Base-by-base conservation (phyloP, 2,329 filamentous ascomycete genomes). In the Aureobasidium sp. region DNA sequence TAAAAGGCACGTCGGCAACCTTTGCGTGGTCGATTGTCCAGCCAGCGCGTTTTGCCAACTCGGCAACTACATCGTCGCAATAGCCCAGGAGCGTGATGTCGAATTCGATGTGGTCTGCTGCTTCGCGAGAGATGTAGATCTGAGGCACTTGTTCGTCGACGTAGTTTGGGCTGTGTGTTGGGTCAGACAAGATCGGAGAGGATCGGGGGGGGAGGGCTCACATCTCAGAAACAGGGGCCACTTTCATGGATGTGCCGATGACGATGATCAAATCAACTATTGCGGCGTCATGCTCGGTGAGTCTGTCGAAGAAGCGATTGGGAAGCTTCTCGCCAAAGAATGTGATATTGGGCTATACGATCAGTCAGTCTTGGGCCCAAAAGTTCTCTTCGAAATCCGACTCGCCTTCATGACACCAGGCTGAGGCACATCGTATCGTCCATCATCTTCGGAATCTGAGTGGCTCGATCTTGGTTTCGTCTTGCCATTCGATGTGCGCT, bases 1-100 rank as follows among this genome's bases (percentile, higher is more conserved):
- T 24, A 35, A 53, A 27, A 6, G 24, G 2, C 6, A n/a, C 11
- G 1, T 40, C n/a, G 6, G n/a, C 27, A 7, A 51, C 24, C 11
- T 51, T 56, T 12, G 42, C 19, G 27, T 59, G 59, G 4, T 59
- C 40, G 3, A 95, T 70, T 6, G 81, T 74, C 93, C 93, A 97
- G 3, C 85, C 86, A 1, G 88, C 83, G 11, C 88, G 81, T 39
- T 84, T 80, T 65, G 88, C 91, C 49, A 98, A 78, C 72, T 97
- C 91, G 0, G 85, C 79, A 12, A 97, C 86, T 7, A 97, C 84
- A 35, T 90, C 79, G 65, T 98, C 93, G 70, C 91, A 96, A 66
- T 96, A 89, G 30, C 93, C 93, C n/a, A 97, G 77, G 53, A 98
- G 78, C 66, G 96, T 90, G 60, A 98, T 89, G 69, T 98, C 93